A percentile compares a stretch with the other conserved stretches of the same genome.
These are phyloP conservation scores for Mortierella sp. DNA, from an alignment of 371 early-diverging fungal species.

Conservation along the genomic window DNA sequence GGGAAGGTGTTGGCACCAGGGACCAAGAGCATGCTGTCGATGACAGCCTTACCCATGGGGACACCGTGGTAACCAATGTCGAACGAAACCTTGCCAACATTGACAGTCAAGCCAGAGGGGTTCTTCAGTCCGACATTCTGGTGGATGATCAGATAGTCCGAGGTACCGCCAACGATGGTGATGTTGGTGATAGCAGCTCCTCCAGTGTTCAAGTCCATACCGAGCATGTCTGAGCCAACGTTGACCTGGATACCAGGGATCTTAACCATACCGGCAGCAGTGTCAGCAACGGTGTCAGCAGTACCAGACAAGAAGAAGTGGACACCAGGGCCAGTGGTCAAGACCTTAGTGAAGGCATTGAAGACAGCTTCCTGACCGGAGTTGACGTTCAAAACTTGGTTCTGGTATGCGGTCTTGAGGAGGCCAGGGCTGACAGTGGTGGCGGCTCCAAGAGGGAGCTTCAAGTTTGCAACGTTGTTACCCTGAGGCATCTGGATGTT, in stretches of 20 bases:
- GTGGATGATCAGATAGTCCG: conserved; percentile 55
- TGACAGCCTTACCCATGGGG: conserved; percentile 50
- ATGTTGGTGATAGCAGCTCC: conserved; percentile 56
- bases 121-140: conserved; percentile 59
- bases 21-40: conserved; percentile 52
- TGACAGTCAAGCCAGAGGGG: conserved; percentile 66
- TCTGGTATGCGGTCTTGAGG: conserved; percentile 54
- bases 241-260: conserved; percentile 61
- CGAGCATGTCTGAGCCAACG: conserved; percentile 60
- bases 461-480: conserved; percentile 56
- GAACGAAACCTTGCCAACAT: conserved; percentile 62
- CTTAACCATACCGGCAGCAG: conserved; percentile 64
- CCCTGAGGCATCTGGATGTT: conserved; percentile 50
- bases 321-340: conserved; percentile 57
- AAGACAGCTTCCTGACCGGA: conserved; percentile 52
- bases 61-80: conserved; percentile 55
- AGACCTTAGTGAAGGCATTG: conserved; percentile 56
- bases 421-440: conserved; percentile 55
- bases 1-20: conserved; percentile 62
- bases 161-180: conserved; percentile 58
- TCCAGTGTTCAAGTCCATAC: conserved; percentile 59
- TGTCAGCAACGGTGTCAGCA: conserved; percentile 59
- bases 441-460: conserved; percentile 59
- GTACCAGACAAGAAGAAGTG: conserved; percentile 63
- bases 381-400: conserved; percentile 57